Conservation (phyloP, 148 eudicot genomes). For the Salicornia ramosissima region DNA sequence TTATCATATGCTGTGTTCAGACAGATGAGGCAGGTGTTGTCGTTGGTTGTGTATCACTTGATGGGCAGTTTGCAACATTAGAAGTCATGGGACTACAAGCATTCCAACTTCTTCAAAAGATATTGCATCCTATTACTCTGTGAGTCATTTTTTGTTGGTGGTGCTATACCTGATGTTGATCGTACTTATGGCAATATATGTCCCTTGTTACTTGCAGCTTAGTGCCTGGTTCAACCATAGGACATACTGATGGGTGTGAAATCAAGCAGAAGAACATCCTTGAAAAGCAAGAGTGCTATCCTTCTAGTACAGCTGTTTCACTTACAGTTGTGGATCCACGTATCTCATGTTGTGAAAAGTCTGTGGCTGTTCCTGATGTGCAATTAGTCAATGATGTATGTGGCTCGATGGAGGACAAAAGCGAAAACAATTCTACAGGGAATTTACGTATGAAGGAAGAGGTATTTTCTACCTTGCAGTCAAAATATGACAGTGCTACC, state of each 20-base stretch:
- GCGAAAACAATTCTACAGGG: slow-evolving; percentile 4
- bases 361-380: slow-evolving; percentile 24
- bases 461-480: slow-evolving; percentile 26
- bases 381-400: slow-evolving; percentile 11
- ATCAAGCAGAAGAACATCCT: slow-evolving; percentile 27
- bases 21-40: slow-evolving; percentile 37
- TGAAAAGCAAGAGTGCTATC: slow-evolving; percentile 37
- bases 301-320: slow-evolving; percentile 39
- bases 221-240: slow-evolving; percentile 33
- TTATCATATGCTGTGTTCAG: slow-evolving; percentile 32
- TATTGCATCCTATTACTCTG: slow-evolving; percentile 55
- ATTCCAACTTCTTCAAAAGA: slow-evolving; percentile 56
- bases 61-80: slow-evolving; percentile 69
- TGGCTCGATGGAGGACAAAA: slow-evolving; percentile 22
- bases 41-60: slow-evolving; percentile 57
- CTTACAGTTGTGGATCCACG: slow-evolving; percentile 76
- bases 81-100: slow-evolving; percentile 73
- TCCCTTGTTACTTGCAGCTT: slow-evolving; percentile 29
- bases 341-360: slow-evolving; percentile 22
- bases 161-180: not conserved
- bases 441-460: slow-evolving; percentile 18
- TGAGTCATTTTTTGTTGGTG: slow-evolving; percentile 26
- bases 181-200: not conserved
- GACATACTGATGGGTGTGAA: slow-evolving; percentile 24
- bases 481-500: slow-evolving; percentile 22